Base-by-base conservation (phyloP, 768 basidiomycete genomes). In the Mycena metata region DNA sequence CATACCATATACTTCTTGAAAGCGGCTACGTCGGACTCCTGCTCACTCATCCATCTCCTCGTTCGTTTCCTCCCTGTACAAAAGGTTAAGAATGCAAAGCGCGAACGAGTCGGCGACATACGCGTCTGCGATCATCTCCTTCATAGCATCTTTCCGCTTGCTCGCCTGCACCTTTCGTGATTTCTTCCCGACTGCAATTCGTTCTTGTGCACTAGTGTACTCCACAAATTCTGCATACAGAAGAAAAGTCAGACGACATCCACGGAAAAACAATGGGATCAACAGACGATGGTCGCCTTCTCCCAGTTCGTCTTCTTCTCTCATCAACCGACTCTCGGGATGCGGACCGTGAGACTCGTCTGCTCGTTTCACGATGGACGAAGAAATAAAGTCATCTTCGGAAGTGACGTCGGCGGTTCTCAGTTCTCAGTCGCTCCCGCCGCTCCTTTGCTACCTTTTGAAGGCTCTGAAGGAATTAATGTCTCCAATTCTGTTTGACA, bases 271-370 rank as follows among this genome's bases (percentile, higher is more conserved):
- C 6, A 39, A 21, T 36, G 39, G 21, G 30, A 24, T 13, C 35
- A 21, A 30, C 23, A 64, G 21, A 94, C 95, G 94, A 69, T 96
- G 95, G 43, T 96, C 95, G 3, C 90, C 94, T 75, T 96, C 93
- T 13, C 95, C 95, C 2, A 94, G 76, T 70, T 96, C 93, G 77
- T 96, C 95, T 45, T 96, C 95, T 78, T 96, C 95, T 55, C 95
- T 83, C 79, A 93, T 76, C 30, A 96, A 80, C 11, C 95, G 87
- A 76, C 93, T 95, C 72, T 91, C 91, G 9, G 94, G 95, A 82
- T 95, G 94, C 9, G 94, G 94, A 0, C 94, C 94, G 71, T 87
- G 83, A 11, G 85, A 77, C 41, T 81, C 78, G 41, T 91, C 87
- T 21, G 80, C 79, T 51, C 83, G 83, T 67, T 85, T 88, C 0